These are phyloP conservation scores for Thalia dealbata DNA, from an alignment of 176 grass and related monocot genomes.

Conservation along the genomic window DNA sequence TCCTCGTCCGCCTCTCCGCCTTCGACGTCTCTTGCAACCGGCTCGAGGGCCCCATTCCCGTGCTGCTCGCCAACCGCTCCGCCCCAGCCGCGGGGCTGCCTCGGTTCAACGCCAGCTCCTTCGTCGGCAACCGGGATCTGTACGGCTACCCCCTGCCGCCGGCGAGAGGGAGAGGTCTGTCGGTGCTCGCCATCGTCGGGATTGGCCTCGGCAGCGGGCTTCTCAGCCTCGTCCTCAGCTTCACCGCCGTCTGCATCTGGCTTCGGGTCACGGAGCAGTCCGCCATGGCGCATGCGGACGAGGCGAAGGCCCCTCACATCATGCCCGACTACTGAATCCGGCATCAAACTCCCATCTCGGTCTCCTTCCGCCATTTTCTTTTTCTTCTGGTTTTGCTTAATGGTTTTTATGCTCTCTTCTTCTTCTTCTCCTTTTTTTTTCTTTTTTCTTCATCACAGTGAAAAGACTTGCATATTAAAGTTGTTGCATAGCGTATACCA, in stretches of 20 bases:
- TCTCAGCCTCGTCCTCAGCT: constrained; percentile 4
- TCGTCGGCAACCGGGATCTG: background rate
- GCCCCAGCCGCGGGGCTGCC: background rate
- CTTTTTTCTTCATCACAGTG: background rate
- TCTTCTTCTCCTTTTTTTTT: background rate
- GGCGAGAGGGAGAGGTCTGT: background rate
- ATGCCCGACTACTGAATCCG: constrained; percentile 6
- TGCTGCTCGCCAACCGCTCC: background rate
- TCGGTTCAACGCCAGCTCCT: background rate
- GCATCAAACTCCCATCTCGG: background rate
- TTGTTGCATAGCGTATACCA: too few species aligned
- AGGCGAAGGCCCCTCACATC: background rate
- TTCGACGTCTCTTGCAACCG: constrained; percentile 12
- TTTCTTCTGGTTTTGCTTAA: background rate
- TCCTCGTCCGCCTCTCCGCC: constrained; percentile 1
- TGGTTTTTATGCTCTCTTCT: background rate
- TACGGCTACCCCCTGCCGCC: constrained; percentile 6
- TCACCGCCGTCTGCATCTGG: background rate
- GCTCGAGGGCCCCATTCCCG: background rate
- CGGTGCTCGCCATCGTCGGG: background rate
- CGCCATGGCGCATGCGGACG: background rate
- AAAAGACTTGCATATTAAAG: background rate
- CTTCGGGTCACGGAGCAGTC: constrained; percentile 5
- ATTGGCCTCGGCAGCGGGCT: constrained; percentile 5
- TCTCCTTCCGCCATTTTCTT: background rate